A percentile compares a stretch with the other conserved stretches of the same genome.
These are phyloP conservation scores for Claviceps fusiformis DNA, from an alignment of 2,329 filamentous ascomycete genomes.

Conservation along the genomic window DNA sequence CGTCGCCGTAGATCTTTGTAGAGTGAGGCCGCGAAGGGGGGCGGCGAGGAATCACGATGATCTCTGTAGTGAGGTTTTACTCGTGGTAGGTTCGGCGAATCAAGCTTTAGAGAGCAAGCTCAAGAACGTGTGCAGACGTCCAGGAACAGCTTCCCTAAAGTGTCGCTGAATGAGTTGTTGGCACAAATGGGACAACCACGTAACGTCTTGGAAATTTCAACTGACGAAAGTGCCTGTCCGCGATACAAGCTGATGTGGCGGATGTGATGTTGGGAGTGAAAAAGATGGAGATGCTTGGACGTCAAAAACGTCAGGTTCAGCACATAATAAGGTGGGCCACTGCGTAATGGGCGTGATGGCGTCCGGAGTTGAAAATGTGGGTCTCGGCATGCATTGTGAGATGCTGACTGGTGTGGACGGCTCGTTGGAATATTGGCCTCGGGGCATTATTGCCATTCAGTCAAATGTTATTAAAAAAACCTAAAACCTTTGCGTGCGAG, in stretches of 20 bases:
- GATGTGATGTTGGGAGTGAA: conserved; percentile 15
- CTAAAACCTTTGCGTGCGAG: no score
- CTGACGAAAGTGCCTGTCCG: background rate
- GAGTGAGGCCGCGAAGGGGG: no score
- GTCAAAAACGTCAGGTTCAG: conserved; percentile 24
- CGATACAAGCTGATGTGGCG: conserved; percentile 3
- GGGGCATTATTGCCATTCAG: no score
- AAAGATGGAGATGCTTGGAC: conserved; percentile 14
- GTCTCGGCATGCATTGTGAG: background rate
- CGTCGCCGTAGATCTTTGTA: background rate
- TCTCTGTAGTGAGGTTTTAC: conserved; percentile 4
- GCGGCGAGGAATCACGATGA: background rate
- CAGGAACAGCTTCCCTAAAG: conserved; percentile 17
- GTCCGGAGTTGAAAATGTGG: background rate
- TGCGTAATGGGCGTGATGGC: conserved; percentile 21
- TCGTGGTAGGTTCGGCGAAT: background rate
- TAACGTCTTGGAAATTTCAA: background rate
- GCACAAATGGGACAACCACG: background rate
- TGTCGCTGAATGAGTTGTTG: conserved; percentile 2
- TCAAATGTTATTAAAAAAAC: no score
- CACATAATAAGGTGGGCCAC: conserved; percentile 20
- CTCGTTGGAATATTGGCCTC: background rate
- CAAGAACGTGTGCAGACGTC: conserved; percentile 29
- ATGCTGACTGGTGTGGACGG: background rate
- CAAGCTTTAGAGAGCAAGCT: conserved; percentile 11